Conservation (phyloP, 176 grass and related monocot species). For the Coix lacrymajobi region DNA sequence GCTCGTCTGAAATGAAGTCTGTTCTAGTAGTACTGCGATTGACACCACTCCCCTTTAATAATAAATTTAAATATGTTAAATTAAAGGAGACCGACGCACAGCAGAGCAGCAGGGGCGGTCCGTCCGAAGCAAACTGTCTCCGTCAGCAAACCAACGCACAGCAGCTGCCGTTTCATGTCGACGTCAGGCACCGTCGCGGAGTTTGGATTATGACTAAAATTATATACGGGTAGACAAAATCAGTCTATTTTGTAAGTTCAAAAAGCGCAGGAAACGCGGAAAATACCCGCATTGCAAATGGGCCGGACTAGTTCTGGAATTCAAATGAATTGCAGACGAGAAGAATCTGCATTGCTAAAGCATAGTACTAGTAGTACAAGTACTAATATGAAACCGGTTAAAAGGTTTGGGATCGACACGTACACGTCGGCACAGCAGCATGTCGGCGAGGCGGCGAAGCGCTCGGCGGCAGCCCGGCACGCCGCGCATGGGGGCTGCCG, state of each 20-base stretch:
- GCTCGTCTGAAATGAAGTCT: background rate
- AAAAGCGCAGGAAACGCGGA: too few relatives aligned
- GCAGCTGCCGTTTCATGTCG: background rate
- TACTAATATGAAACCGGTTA: too few relatives aligned
- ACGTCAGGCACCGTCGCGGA: background rate
- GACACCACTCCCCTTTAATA: background rate
- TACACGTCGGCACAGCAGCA: background rate
- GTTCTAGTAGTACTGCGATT: background rate
- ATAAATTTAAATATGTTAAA: too few relatives aligned
- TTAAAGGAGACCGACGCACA: background rate
- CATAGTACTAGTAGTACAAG: too few relatives aligned
- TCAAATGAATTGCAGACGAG: too few relatives aligned
- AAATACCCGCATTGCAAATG: too few relatives aligned
- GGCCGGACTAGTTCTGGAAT: too few relatives aligned
- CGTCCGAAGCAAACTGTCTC: background rate
- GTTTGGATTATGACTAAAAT: background rate
- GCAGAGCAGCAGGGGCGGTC: too few relatives aligned
- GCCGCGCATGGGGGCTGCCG: too few relatives aligned
- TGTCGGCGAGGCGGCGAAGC: background rate
- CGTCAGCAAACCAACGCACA: background rate
- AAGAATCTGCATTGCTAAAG: too few relatives aligned
- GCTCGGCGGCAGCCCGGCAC: background rate
- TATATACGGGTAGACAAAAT: too few relatives aligned
- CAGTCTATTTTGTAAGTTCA: too few relatives aligned
- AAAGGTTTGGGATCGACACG: background rate